These are phyloP conservation scores for Cyclanthera cordifolia DNA, from an alignment of 306 rosid genomes.

Conservation along the genomic window DNA sequence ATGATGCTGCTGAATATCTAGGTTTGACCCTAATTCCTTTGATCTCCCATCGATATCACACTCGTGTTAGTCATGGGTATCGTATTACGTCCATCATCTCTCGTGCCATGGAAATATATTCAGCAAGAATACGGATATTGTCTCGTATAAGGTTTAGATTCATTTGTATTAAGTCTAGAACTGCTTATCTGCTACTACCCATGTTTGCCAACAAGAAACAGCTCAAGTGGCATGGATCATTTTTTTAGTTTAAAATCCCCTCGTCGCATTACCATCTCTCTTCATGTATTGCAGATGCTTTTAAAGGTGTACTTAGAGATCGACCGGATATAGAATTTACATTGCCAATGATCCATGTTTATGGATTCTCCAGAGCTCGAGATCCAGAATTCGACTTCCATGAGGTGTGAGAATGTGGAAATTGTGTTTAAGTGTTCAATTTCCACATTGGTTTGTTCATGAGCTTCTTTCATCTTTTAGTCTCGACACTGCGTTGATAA, in stretches of 20 bases:
- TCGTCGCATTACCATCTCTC: background rate
- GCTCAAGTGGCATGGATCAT: background rate
- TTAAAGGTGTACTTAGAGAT: too few relatives aligned
- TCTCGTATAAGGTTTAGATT: background rate
- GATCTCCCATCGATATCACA: background rate
- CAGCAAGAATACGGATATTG: background rate
- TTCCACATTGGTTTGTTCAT: too few relatives aligned
- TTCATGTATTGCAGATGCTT: too few relatives aligned
- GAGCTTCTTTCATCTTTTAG: too few relatives aligned
- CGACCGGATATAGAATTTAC: too few relatives aligned
- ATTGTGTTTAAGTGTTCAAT: too few relatives aligned
- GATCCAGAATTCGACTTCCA: too few relatives aligned
- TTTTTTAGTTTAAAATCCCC: background rate
- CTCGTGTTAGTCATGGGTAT: background rate
- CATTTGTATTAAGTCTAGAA: background rate
- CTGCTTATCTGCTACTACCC: background rate
- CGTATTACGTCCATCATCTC: background rate
- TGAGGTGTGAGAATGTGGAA: too few relatives aligned
- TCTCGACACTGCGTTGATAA: too few relatives aligned
- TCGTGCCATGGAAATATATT: background rate
- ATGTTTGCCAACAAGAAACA: too few relatives aligned
- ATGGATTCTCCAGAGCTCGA: too few relatives aligned
- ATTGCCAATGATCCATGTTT: too few relatives aligned
- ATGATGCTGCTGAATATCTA: conserved; percentile 75
- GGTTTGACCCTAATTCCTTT: conserved; percentile 26